These are phyloP conservation scores for Thoreauomyces humboldtii DNA, from an alignment of 192 early-diverging fungal species.

Conservation along the genomic window DNA sequence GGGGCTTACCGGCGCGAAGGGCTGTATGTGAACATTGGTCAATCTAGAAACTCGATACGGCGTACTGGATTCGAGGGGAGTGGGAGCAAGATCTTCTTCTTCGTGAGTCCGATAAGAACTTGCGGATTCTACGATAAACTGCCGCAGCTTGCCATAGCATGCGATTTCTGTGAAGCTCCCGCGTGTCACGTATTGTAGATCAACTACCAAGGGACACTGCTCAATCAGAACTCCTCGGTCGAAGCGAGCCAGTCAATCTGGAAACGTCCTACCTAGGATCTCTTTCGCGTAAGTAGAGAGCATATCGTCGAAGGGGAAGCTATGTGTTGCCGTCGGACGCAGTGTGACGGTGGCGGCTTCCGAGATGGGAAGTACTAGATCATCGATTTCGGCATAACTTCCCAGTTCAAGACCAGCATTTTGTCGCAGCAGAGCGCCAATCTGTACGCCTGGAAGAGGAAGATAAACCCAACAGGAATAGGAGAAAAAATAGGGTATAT, in stretches of 20 bases:
- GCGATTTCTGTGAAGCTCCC: conserved; percentile 52
- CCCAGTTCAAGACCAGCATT: conserved; percentile 51
- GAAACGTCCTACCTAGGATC: conserved; percentile 57
- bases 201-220: no score
- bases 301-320: conserved; percentile 45
- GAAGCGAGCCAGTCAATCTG: no score
- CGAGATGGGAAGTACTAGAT: conserved; percentile 16
- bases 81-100: conserved; percentile 18
- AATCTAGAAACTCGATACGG: conserved; percentile 34
- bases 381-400: conserved; percentile 30
- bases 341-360: conserved; percentile 45
- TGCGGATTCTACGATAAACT: conserved; percentile 35
- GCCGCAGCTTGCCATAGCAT: conserved; percentile 51
- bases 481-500: neutral
- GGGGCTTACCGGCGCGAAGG: conserved; percentile 21
- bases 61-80: neutral
- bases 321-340: conserved; percentile 26
- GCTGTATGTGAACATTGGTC: conserved; percentile 37
- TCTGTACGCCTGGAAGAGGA: conserved; percentile 47
- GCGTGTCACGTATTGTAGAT: conserved; percentile 53
- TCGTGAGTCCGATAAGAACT: no score
- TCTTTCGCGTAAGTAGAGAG: conserved; percentile 60
- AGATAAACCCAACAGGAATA: no score
- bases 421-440: conserved; percentile 41
- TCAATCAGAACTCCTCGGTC: no score